phyloP scores from a whole-genome alignment of 495 filamentous ascomycete species.

The Neurospora sublineolata region DNA sequence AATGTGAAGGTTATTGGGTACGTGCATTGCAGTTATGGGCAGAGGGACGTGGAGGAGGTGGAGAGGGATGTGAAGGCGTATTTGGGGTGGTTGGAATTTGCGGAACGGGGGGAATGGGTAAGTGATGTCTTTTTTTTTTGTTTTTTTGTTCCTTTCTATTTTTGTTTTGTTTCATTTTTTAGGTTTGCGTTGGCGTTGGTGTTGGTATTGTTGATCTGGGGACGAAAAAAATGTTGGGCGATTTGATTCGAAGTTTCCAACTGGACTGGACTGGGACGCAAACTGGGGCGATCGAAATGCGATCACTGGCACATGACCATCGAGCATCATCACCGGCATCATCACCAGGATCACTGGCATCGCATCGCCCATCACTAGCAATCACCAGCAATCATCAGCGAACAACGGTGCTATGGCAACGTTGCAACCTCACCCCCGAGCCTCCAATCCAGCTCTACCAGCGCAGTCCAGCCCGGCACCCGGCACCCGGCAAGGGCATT shows the following conservation, averaged over 20 bases:
- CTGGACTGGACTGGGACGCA: not conserved
- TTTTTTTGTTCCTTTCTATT: not conserved
- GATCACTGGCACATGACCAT: not conserved
- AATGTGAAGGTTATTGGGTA: conserved; percentile 47
- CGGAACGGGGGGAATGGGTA: not conserved
- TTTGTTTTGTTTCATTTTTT: not conserved
- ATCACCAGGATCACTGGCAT: not conserved
- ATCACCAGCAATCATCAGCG: not conserved
- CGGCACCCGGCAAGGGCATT: not conserved
- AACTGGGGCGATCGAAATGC: not conserved
- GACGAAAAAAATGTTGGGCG: not conserved
- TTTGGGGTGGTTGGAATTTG: not conserved
- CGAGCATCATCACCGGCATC: not conserved
- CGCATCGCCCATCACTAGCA: not conserved
- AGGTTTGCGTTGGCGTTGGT: not conserved
- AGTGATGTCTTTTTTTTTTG: not conserved
- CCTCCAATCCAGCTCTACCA: not conserved
- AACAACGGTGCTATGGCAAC: not conserved
- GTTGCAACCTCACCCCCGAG: not conserved
- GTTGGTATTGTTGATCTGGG: not conserved
- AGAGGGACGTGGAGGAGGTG: conserved; percentile 29
- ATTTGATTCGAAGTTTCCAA: not conserved
- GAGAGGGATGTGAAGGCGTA: conserved; percentile 20
- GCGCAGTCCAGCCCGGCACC: not conserved
- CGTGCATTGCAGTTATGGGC: conserved; percentile 40